Percentiles rank a stretch among this genome's conserved stretches.
Conservation (phyloP, 2,329 filamentous ascomycete species). For the Lasiodiplodia gonubiensis region DNA sequence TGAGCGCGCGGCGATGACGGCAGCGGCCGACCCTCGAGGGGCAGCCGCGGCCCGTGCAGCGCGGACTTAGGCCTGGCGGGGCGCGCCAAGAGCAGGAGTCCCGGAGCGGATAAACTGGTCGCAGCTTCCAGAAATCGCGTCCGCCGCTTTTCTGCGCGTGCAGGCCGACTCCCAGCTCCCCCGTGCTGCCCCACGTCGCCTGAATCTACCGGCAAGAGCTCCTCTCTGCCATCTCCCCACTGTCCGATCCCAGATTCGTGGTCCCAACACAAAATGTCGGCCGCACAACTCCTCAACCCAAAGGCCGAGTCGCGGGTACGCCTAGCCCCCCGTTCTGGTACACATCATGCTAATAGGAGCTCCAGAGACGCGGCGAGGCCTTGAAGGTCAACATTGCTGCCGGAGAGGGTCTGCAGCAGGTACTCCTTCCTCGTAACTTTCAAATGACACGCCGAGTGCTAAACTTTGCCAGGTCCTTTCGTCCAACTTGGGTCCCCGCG, state of each 20-base stretch:
- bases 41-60: neutral
- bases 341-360: slow-evolving; percentile 51
- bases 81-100: neutral
- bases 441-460: slow-evolving; percentile 28
- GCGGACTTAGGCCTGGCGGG: slow-evolving; percentile 4
- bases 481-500: slow-evolving; percentile 91
- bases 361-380: slow-evolving; percentile 92
- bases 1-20: slow-evolving; percentile 11
- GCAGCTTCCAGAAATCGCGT: slow-evolving; percentile 27
- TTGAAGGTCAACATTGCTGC: slow-evolving; percentile 95
- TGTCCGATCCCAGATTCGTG: neutral
- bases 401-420: slow-evolving; percentile 74
- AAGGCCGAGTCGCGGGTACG: slow-evolving; percentile 96
- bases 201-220: slow-evolving; percentile 12
- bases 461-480: slow-evolving; percentile 81
- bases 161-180: slow-evolving; percentile 24
- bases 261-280: slow-evolving; percentile 71
- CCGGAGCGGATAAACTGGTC: slow-evolving; percentile 24
- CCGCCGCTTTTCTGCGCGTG: slow-evolving; percentile 29
- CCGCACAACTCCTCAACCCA: slow-evolving; percentile 95
- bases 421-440: slow-evolving; percentile 46
- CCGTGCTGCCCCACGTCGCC: slow-evolving; percentile 15
- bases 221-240: slow-evolving; percentile 15
- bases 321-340: slow-evolving; percentile 35
- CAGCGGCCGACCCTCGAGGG: neutral